Evolutionary conservation across 257 asterid genomes (phyloP), one percentile per base, ranked within the genome.

Genomic region (Rehmannia glutinosa): DNA sequence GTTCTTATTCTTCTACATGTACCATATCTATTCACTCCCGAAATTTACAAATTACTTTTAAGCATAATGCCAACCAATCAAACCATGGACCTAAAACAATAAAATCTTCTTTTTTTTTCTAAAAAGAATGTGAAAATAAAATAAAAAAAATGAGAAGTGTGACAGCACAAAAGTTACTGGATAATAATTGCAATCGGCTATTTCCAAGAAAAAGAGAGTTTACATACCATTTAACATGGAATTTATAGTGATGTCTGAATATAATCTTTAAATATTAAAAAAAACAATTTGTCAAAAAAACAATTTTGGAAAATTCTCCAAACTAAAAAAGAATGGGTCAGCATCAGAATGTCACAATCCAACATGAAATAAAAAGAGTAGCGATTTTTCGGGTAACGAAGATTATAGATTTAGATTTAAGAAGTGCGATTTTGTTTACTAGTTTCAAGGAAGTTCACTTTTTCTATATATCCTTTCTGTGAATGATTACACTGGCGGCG

Each of bases 401-500:
- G 52, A 62, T 41, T 13, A 21, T 49, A 66, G n/a, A n/a, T n/a
- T 35, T 33, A 6, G 27, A 45, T 11, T n/a, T 11, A 8, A 1
- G 24, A 10, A 62, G 23, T 21, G 38, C 21, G 71, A 53, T 38
- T 67, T 61, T 49, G 27, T 43, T 58, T 63, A 47, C 64, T 30
- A 76, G 64, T 71, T 60, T 71, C 66, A 61, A 43, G 73, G 63
- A 70, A 65, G 55, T 35, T 64, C 17, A 12, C 43, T 38, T 53
- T 35, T 45, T 58, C 12, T 46, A 33, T 49, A 69, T 19, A 35
- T 55, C 66, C 57, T n/a, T 45, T 13, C 49, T 65, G 55, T 59
- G 82, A 70, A 80, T 77, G 82, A 77, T 81, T 67, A 81, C 77
- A 73, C 78, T 50, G 82, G 82, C 80, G 85, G 80, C 80, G 85